phyloP scores from a whole-genome alignment of 1,284 basidiomycete genomes.

The Ganoderma lingzhi region DNA sequence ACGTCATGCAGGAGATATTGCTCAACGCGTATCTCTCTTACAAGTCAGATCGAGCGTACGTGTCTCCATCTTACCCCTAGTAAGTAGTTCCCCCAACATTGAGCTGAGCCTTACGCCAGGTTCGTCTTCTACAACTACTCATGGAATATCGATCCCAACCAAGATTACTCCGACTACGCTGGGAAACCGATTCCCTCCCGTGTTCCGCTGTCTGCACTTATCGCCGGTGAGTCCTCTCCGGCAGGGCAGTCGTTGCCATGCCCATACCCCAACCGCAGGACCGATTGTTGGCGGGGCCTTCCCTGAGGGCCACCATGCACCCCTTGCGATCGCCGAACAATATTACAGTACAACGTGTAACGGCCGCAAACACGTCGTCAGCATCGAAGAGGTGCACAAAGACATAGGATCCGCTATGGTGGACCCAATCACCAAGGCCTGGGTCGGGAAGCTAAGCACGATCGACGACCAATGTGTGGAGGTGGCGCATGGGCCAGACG shows the following conservation, averaged over 20 bases:
- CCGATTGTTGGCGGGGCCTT: slow-evolving; percentile 50
- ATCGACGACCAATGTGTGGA: slow-evolving; percentile 46
- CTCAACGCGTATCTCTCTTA: slow-evolving; percentile 57
- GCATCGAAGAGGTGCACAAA: slow-evolving; percentile 31
- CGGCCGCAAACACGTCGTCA: slow-evolving; percentile 40
- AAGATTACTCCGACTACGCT: slow-evolving; percentile 42
- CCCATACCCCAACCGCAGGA: slow-evolving; percentile 35
- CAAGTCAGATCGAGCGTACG: slow-evolving; percentile 53
- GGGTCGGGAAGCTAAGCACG: slow-evolving; percentile 57
- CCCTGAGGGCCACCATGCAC: slow-evolving; percentile 39
- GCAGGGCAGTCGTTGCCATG: background rate
- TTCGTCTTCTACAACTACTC: slow-evolving; percentile 74
- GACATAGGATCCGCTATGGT: slow-evolving; percentile 20
- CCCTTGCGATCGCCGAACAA: slow-evolving; percentile 44
- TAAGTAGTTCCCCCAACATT: background rate
- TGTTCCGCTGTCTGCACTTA: slow-evolving; percentile 68
- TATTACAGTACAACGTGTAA: slow-evolving; percentile 48
- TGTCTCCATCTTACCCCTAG: slow-evolving; percentile 2
- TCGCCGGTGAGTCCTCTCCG: slow-evolving; percentile 44
- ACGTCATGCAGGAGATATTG: slow-evolving; percentile 60
- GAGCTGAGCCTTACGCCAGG: slow-evolving; percentile 13
- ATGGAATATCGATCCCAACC: slow-evolving; percentile 47
- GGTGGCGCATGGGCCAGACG: slow-evolving; percentile 22
- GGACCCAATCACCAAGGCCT: slow-evolving; percentile 54
- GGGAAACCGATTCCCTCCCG: slow-evolving; percentile 56